A percentile compares a stretch with the other conserved stretches of the same genome.
Conservation (phyloP, 768 basidiomycete species). For the Mycena kentingensis region DNA sequence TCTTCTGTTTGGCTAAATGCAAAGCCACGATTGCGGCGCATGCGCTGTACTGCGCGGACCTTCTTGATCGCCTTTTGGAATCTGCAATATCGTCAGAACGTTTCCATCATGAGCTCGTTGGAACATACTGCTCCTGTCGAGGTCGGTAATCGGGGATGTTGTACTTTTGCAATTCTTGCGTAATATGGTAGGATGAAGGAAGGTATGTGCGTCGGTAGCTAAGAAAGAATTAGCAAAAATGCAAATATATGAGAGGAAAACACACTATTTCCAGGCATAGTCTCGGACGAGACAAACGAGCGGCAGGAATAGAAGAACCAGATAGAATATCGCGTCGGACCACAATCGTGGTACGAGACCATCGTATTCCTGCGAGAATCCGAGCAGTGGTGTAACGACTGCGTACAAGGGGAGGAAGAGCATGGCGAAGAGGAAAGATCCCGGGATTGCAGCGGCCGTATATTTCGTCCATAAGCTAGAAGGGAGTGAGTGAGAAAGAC, state of each 20-base stretch:
- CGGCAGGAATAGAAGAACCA: slow-evolving; percentile 82
- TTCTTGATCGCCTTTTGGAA: slow-evolving; percentile 99
- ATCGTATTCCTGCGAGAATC: slow-evolving; percentile 89
- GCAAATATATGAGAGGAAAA: slow-evolving; percentile 20
- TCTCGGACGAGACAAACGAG: slow-evolving; percentile 84
- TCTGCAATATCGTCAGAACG: slow-evolving; percentile 40
- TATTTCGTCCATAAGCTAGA: slow-evolving; percentile 98
- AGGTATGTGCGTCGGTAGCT: slow-evolving; percentile 91
- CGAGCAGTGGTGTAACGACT: slow-evolving; percentile 78
- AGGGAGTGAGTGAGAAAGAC: slow-evolving; percentile 7
- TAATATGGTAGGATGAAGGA: slow-evolving; percentile 95
- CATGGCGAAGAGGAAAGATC: slow-evolving; percentile 98
- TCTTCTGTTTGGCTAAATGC: slow-evolving; percentile 98
- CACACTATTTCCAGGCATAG: slow-evolving; percentile 97
- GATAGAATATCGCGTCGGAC: slow-evolving; percentile 87
- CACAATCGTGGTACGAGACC: slow-evolving; percentile 90
- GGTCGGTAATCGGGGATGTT: slow-evolving; percentile 97
- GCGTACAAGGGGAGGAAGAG: slow-evolving; percentile 90
- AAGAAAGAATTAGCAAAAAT: slow-evolving; percentile 17
- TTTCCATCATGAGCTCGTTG: slow-evolving; percentile 5
- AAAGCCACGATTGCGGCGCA: slow-evolving; percentile 95
- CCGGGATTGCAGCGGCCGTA: slow-evolving; percentile 96
- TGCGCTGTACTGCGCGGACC: slow-evolving; percentile 96
- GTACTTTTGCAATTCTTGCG: slow-evolving; percentile 99
- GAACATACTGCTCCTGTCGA: slow-evolving; percentile 89